These are phyloP conservation scores for Cylindrotheca closterium DNA, from an alignment of 108 stramenopile genomes.

Conservation along the genomic window DNA sequence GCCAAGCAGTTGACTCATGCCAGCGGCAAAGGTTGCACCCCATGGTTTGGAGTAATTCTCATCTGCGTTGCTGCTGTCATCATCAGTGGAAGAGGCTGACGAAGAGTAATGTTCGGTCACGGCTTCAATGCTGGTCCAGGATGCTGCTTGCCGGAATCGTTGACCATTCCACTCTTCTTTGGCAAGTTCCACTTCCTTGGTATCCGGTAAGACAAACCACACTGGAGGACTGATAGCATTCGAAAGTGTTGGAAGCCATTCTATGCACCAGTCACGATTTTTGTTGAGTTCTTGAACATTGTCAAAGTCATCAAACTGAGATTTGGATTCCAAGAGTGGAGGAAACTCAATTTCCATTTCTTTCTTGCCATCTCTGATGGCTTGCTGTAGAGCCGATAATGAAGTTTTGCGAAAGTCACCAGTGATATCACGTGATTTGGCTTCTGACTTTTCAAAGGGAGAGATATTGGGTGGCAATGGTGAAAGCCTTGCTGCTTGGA, in stretches of 20 bases:
- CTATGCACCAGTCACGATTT: constrained; percentile 82
- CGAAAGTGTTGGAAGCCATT: constrained; percentile 45
- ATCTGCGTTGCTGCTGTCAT: background rate
- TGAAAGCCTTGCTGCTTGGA: constrained; percentile 1
- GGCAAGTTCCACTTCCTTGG: constrained; percentile 80
- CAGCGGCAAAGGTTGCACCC: constrained; percentile 72
- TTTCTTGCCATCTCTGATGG: constrained; percentile 31
- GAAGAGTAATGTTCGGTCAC: constrained; percentile 44
- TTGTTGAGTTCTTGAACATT: constrained; percentile 81
- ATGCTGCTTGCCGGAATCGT: constrained; percentile 55
- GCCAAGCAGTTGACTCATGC: constrained; percentile 51
- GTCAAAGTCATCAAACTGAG: constrained; percentile 89
- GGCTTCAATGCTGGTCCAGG: constrained; percentile 79
- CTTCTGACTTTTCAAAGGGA: constrained; percentile 70
- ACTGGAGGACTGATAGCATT: constrained; percentile 11
- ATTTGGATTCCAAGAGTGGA: constrained; percentile 65
- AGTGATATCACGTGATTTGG: constrained; percentile 60
- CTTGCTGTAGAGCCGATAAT: constrained; percentile 38
- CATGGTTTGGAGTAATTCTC: constrained; percentile 68
- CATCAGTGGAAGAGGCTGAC: background rate
- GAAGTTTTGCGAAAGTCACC: constrained; percentile 58
- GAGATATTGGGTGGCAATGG: constrained; percentile 67
- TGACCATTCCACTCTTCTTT: constrained; percentile 71
- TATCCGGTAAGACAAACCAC: constrained; percentile 81
- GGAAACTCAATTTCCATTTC: constrained; percentile 83